phyloP scores from a whole-genome alignment of 352 stramenopile species.

The Albugo candida region DNA sequence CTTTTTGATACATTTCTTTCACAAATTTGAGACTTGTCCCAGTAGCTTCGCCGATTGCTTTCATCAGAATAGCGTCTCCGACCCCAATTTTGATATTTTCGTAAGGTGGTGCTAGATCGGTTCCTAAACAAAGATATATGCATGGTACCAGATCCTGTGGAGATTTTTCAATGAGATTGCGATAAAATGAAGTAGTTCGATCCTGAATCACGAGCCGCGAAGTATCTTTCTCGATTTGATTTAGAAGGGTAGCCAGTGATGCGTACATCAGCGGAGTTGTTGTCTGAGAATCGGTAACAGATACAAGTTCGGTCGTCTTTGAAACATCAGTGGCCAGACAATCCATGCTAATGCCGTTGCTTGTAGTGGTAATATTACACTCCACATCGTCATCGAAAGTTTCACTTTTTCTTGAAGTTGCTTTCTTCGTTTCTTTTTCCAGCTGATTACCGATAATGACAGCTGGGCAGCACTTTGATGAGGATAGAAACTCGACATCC shows the following conservation, averaged over 20 bases:
- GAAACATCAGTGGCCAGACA: background rate
- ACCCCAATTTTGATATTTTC: conserved; percentile 97
- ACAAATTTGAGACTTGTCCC: conserved; percentile 84
- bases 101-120: conserved; percentile 87
- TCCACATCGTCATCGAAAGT: no score
- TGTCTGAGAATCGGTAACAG: background rate
- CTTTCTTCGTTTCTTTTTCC: background rate
- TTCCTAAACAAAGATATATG: conserved; percentile 83
- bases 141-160: conserved; percentile 74
- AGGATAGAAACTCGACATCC: no score
- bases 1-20: conserved; percentile 90
- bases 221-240: conserved; percentile 52
- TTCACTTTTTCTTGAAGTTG: background rate
- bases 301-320: background rate
- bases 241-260: conserved; percentile 43
- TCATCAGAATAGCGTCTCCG: conserved; percentile 95
- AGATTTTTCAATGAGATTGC: conserved; percentile 41
- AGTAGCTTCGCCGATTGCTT: conserved; percentile 88
- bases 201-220: conserved; percentile 71
- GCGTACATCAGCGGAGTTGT: conserved; percentile 17
- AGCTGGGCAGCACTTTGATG: no score
- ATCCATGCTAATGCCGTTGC: background rate
- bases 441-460: conserved; percentile 1
- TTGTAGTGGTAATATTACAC: no score
- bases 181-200: conserved; percentile 73